Percentiles rank a stretch among this genome's conserved stretches.
phyloP scores from a whole-genome alignment of 1,139 yeast species.

The Blastobotrys arbuscula region DNA sequence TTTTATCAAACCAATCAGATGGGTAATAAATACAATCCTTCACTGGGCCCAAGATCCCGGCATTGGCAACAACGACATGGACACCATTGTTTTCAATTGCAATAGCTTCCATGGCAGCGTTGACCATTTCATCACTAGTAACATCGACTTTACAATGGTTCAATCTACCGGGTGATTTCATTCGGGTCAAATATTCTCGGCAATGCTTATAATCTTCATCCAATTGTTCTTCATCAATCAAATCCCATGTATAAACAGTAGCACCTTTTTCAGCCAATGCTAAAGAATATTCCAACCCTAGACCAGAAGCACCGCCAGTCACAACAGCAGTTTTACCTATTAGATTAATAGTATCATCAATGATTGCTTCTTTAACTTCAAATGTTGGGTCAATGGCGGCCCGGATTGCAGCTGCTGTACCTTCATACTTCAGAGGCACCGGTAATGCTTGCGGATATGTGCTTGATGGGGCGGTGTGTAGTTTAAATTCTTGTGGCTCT shows the following conservation, averaged over 20 bases:
- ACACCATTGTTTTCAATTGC: conserved; percentile 60
- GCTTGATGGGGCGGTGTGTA: no score
- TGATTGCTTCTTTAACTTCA: conserved; percentile 19
- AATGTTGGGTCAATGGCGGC: conserved; percentile 24
- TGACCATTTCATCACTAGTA: conserved; percentile 53
- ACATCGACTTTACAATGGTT: conserved; percentile 37
- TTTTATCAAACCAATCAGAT: conserved; percentile 56
- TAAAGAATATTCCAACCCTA: conserved; percentile 64
- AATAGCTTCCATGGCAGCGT: conserved; percentile 50
- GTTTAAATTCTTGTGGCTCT: no score
- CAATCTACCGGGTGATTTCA: conserved; percentile 37
- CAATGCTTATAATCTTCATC: conserved; percentile 47
- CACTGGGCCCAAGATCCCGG: conserved; percentile 38
- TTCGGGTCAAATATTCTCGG: conserved; percentile 66
- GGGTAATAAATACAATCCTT: conserved; percentile 4
- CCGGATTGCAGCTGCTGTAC: conserved; percentile 28
- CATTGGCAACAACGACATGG: conserved; percentile 56
- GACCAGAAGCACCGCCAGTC: conserved; percentile 71
- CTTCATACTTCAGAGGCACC: conserved; percentile 27
- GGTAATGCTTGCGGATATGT: conserved; percentile 22
- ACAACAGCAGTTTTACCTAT: conserved; percentile 68
- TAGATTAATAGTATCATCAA: conserved; percentile 29
- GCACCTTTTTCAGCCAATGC: conserved; percentile 74
- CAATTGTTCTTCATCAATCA: conserved; percentile 39
- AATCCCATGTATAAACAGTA: conserved; percentile 41